Evolutionary conservation across 257 asterid species (phyloP).

Genomic region (Capsicum pubescens): DNA sequence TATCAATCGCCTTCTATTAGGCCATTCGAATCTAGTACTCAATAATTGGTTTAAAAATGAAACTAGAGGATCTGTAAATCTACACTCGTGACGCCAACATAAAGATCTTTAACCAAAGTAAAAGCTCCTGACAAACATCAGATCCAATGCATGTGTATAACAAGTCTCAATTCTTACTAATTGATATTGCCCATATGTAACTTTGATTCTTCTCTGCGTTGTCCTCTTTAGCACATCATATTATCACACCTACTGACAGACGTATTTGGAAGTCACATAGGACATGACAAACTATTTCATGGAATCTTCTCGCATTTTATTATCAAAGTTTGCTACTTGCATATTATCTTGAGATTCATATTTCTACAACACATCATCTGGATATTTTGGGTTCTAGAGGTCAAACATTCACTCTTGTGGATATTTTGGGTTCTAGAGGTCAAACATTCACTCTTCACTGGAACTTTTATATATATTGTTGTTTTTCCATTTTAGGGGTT

Average conservation of each 20-base stretch:
- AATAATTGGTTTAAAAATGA: neutral
- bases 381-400: constrained; percentile 15
- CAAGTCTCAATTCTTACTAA: neutral
- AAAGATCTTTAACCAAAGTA: constrained; percentile 19
- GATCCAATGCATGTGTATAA: neutral
- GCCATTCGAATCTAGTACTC: neutral
- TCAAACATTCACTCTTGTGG: constrained; percentile 1
- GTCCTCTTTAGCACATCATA: neutral
- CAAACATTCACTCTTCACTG: neutral
- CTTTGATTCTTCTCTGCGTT: too few species aligned
- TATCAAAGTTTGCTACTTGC: neutral
- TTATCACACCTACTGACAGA: neutral
- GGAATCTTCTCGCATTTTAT: neutral
- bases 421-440: neutral
- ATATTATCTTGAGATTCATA: neutral
- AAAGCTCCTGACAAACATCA: neutral
- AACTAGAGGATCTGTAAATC: neutral
- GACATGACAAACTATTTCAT: neutral
- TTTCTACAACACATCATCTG: neutral
- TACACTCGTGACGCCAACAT: neutral
- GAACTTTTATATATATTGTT: constrained; percentile 12
- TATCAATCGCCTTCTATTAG: neutral
- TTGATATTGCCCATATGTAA: constrained; percentile 6
- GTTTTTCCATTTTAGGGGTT: neutral
- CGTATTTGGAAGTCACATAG: neutral